Base-by-base conservation (phyloP, 495 filamentous ascomycete species). In the Cryomyces minteri region DNA sequence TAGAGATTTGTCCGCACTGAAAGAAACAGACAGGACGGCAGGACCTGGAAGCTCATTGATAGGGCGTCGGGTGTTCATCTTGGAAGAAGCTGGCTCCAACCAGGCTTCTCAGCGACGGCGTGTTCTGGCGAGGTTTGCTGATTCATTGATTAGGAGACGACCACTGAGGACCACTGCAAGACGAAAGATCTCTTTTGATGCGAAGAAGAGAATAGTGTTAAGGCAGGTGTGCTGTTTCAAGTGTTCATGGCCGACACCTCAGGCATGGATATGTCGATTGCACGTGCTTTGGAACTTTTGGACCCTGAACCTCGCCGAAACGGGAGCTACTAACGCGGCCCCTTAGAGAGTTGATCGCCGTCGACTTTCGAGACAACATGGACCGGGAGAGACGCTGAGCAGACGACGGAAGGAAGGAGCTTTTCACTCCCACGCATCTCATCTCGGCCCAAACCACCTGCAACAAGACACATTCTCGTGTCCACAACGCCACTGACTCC, bases 1-100 rank as follows among this genome's bases (percentile, higher is more conserved):
- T 57, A 80, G 87, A 47, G 74, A 85, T 56, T 72, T 77, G 56
- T 94, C 83, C 55, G 79, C 70, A 58, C 94, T 96, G 67, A 98
- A 93, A 18, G 80, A 73, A 41, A 79, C 77, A 29, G 83, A 90
- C 31, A 95, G 72, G 31, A 84, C 88, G 52, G 77, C 73, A 5
- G 84, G 81, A 37, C 74, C 73, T 34, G 67, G 70, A 34, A 83
- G 77, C 40, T 73, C 74, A 58, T 93, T 84, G 52, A 98, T 85
- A 50, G 79, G 72, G 39, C 79, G 82, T 52, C 90, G 70, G 46
- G 87, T 93, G 58, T 98, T 92, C 90, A 98, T 98, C 42, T 53
- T 69, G 61, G 32, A 34, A 32, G 18, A 28, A 42, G 39, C 9
- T 3, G 1, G 34, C 12, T 38, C 9, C 9, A 9, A 38, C 9